These are phyloP conservation scores for Kitagawia praeruptora DNA, from an alignment of 129 eudicot genomes.

Conservation along the genomic window DNA sequence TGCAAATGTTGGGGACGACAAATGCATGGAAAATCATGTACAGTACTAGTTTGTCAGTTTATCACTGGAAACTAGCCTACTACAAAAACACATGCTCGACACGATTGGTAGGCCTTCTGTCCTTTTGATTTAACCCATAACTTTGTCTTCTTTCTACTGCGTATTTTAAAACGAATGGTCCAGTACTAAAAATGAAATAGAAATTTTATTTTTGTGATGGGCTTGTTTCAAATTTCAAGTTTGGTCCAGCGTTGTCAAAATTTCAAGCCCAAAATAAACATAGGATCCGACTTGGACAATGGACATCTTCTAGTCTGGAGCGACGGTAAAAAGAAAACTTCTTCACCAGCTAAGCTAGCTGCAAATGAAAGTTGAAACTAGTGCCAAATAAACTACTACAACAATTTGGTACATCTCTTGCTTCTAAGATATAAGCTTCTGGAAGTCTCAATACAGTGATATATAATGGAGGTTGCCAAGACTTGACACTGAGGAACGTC, in stretches of 20 bases:
- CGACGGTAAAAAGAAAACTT: no score
- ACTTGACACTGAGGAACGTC: neutral
- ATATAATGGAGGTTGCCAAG: neutral
- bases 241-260: neutral
- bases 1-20: conserved; percentile 4
- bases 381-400: no score
- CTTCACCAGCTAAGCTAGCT: no score
- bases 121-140: neutral
- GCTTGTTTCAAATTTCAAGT: neutral
- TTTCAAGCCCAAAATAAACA: neutral
- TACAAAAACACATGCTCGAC: neutral
- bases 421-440: neutral
- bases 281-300: neutral
- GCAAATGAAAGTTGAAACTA: no score
- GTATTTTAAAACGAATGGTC: no score
- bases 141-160: neutral
- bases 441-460: neutral
- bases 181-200: no score
- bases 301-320: neutral
- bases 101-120: conserved; percentile 4
- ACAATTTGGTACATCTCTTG: no score
- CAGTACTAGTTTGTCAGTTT: neutral
- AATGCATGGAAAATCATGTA: neutral
- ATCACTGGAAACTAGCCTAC: neutral
- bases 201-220: neutral